Evolutionary conservation across 1,139 yeast species (phyloP), one percentile per base, ranked within the genome.

Genomic region (Taphrina populina): DNA sequence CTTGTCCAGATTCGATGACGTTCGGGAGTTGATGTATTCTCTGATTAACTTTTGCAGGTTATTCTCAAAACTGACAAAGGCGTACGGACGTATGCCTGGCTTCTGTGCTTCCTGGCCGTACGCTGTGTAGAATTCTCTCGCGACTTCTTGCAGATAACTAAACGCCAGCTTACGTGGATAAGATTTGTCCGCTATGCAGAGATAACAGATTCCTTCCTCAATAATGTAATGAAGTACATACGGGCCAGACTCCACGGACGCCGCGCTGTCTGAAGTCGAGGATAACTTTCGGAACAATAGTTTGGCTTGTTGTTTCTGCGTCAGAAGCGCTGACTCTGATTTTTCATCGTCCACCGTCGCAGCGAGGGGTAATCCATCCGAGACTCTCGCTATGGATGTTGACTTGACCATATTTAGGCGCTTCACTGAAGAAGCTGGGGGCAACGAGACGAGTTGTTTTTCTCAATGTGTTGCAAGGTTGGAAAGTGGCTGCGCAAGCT

Each of bases 161-260:
- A 90, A 90, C 26, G 95, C 95, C 61, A 92, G 75, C 66, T 87
- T 88, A 61, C 95, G 77, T 2, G 97, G 96, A 67, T 88, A 92
- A 37, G 86, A 77, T 62, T 75, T 77, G 62, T 83, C 95, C 64
- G 83, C 80, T 56, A 92, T 83, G 62, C 85, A 82, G 62, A 90
- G 73, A 69, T 88, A 90, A 45, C 88, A 78, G 59, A 90, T 81
- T 23, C 77, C 75, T 62, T 83, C 76, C 47, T 74, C 69, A 56
- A 84, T 77, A 24, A 64, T 69, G 45, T 60, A 66, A 67, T 88
- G 94, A 60, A 90, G 84, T 54, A 81, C 82, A 71, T 76, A 86
- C 34, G 73, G 70, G 1, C 90, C 94, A 34, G 88, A 80, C 64
- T 87, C 95, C 58, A 90, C 77, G 17, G 95, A 83, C 1, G 96